A percentile compares a stretch with the other conserved stretches of the same genome.
These are phyloP conservation scores for Pseudognaphalium luteoalbum DNA, from an alignment of 129 eudicot species.

Conservation along the genomic window DNA sequence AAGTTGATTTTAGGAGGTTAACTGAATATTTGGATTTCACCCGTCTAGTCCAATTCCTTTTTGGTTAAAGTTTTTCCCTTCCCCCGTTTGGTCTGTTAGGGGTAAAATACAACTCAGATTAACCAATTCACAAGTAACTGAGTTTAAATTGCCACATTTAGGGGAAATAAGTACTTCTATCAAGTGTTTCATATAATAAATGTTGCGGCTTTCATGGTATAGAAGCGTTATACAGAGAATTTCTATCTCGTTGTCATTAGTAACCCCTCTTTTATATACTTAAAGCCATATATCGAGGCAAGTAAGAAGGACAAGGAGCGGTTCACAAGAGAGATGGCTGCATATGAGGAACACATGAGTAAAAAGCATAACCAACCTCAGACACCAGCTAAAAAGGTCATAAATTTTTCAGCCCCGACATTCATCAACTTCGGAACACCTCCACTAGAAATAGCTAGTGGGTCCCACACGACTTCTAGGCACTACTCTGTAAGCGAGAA, in stretches of 20 bases:
- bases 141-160: not conserved
- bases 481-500: not conserved
- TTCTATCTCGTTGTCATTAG: not conserved
- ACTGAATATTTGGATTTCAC: not conserved
- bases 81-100: not conserved
- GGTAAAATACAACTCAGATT: not conserved
- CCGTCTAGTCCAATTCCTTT: not conserved
- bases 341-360: slow-evolving; percentile 28
- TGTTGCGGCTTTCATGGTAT: not conserved
- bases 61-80: not conserved
- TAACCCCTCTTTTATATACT: not conserved
- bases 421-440: slow-evolving; percentile 23
- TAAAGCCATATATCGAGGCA: slow-evolving; percentile 61
- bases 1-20: no score
- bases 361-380: slow-evolving; percentile 8
- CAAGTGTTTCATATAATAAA: not conserved
- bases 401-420: not conserved
- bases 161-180: not conserved
- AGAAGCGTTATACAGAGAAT: not conserved
- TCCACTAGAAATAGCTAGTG: slow-evolving; percentile 16
- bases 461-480: slow-evolving; percentile 17
- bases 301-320: slow-evolving; percentile 64
- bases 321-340: slow-evolving; percentile 50
- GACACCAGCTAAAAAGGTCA: not conserved
- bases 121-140: not conserved